Percentiles rank a stretch among this genome's conserved stretches.
Evolutionary conservation across 495 filamentous ascomycete species (phyloP).

Genomic region (Talaromyces wortmannii): DNA sequence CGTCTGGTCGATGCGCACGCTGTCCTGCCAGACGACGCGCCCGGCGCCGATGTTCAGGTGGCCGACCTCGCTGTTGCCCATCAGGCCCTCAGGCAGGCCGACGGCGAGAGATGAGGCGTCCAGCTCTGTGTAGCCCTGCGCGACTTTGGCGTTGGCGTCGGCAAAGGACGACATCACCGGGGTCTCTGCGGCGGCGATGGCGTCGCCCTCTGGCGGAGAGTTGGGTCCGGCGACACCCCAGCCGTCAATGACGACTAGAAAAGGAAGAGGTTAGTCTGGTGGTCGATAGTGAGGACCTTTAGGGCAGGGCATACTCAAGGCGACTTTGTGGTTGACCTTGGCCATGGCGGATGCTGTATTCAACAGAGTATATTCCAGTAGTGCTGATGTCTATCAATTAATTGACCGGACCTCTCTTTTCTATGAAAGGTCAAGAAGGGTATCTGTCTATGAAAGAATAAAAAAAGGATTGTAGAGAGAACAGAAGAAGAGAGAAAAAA

Average conservation of each 20-base stretch:
- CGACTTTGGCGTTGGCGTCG: slow-evolving; percentile 51
- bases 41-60: slow-evolving; percentile 98
- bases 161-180: slow-evolving; percentile 82
- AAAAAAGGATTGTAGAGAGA: slow-evolving; percentile 16
- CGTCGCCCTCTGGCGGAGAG: slow-evolving; percentile 80
- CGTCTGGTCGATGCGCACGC: slow-evolving; percentile 92
- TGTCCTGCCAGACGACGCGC: slow-evolving; percentile 98
- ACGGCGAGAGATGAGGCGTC: slow-evolving; percentile 95
- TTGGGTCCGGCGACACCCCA: slow-evolving; percentile 84
- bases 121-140: slow-evolving; percentile 77
- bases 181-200: slow-evolving; percentile 86
- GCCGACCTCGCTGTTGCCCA: slow-evolving; percentile 98
- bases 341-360: background rate
- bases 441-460: slow-evolving; percentile 9
- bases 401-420: background rate
- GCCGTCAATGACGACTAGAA: slow-evolving; percentile 89
- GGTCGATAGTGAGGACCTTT: background rate
- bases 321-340: slow-evolving; percentile 82
- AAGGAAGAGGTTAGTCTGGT: slow-evolving; percentile 13
- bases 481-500: slow-evolving; percentile 12
- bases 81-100: slow-evolving; percentile 89
- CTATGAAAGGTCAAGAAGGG: slow-evolving; percentile 5
- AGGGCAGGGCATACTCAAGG: slow-evolving; percentile 64
- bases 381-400: background rate
- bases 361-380: background rate